Base-by-base conservation (phyloP, 371 early-diverging fungal species). In the Batkoa obscura region DNA sequence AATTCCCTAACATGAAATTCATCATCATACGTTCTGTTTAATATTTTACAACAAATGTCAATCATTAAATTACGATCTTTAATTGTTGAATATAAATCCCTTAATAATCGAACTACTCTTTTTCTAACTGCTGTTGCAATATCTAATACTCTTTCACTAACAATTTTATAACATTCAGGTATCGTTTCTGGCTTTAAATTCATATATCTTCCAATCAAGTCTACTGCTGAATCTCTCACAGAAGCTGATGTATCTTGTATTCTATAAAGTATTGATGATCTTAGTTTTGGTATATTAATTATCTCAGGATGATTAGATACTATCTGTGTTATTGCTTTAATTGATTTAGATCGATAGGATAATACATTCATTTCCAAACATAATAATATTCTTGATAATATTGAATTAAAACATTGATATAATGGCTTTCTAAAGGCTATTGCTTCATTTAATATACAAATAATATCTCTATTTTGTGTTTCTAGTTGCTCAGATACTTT, bases 141-240 rank as follows among this genome's bases (percentile, higher is more conserved):
- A 67, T 94, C 95, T 68, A 81, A 64, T 35, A 85, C 73, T 43
- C 88, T 64, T 9, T 75, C 79, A 57, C 82, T 77, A 41, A 90
- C 69, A 38, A 81, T 64, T 36, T 78, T 74, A 58, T 86, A 90
- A 54, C 90, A 81, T 53, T 82, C 70, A 23, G 63, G 62, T 0
- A 82, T 72, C 9, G 87, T 68, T 43, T 68, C 71, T 1, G 68
- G 65, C 38, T 81, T 76, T 52, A 72, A 72, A 6, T 76, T 62
- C 38, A 89, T 62, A 61, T 85, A 87, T 54, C 78, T 83, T 6
- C 92, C 88, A 2, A 93, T 70, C 12, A 92, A 65, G 37, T 93
- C 90, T 8, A 92, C 75, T 2, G 91, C 88, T 6, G 86, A 86
- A 69, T 92, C 94, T 37, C 96, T 78, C 1, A 95, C 94, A 10